Evolutionary conservation across 768 basidiomycete genomes (phyloP), one percentile per base, ranked within the genome.

Genomic region (Pulveroboletus frians): DNA sequence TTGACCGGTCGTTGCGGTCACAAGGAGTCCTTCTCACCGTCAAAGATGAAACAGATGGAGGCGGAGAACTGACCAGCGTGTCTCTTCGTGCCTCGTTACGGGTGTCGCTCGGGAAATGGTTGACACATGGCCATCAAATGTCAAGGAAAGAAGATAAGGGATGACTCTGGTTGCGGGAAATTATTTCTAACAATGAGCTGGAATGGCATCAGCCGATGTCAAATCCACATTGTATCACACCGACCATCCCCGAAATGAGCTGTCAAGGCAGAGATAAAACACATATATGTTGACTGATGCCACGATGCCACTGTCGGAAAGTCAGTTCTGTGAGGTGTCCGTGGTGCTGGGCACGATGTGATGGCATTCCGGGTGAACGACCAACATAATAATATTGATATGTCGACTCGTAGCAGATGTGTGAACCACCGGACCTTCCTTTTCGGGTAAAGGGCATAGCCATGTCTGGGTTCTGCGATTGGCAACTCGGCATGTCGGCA

Each of bases 401-500:
- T 26, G 23, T 26, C 23, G 21, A 21, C 21, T 21, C 18, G 37
- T 3, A 20, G 20, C 2, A 14, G 20, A 32, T 10, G 47, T 9
- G 21, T 26, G 52, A 59, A 57, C 56, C 30, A 68, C 61, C 58
- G 54, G 43, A 62, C 59, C 57, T 69, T 68, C 66, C 68, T 64
- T 64, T 66, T 60, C 41, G 30, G 58, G 52, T 41, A 29, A 26
- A 3, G 0, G 0, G 21, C 45, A 52, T 49, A 58, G 64, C 59
- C 57, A 57, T 50, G 23, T 30, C 36, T 43, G 17, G 39, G 43
- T 46, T 54, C 52, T 43, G 39, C 43, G 59, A 63, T 67, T 66
- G 54, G 43, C 59, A 57, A 43, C 41, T 52, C 60, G 65, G 60
- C 55, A 45, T 51, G 56, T 52, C 63, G 59, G 62, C 64, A 69